Conservation (phyloP, 345 rosid genomes). For the Eucalyptus curtisii region DNA sequence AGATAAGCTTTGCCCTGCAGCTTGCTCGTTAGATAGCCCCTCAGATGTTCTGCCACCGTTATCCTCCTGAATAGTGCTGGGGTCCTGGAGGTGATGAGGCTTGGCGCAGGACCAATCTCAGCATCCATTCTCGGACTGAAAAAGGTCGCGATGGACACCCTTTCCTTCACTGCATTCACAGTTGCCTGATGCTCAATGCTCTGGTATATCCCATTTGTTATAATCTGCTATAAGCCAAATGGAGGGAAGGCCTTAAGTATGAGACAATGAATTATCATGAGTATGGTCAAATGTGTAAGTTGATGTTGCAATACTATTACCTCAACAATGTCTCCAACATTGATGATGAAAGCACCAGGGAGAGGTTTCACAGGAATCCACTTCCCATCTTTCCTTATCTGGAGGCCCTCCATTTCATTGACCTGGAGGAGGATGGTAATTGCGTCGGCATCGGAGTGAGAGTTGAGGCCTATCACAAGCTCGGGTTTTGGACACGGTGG, state of each 20-base stretch:
- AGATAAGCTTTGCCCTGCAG: neutral
- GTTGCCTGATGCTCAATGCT: slow-evolving; percentile 9
- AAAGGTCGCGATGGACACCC: neutral
- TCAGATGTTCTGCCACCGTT: neutral
- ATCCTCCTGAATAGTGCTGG: neutral
- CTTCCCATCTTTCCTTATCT: neutral
- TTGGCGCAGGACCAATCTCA: neutral
- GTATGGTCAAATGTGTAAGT: neutral
- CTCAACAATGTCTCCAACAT: slow-evolving; percentile 1
- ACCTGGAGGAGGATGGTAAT: slow-evolving; percentile 4
- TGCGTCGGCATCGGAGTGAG: neutral
- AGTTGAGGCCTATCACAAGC: neutral
- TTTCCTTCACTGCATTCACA: slow-evolving; percentile 1
- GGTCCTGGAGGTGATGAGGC: neutral
- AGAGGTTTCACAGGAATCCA: slow-evolving; percentile 1
- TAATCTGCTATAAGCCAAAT: neutral
- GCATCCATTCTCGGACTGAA: neutral
- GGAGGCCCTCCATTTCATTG: slow-evolving; percentile 5
- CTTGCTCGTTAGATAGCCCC: neutral
- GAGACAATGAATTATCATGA: neutral
- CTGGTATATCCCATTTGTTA: slow-evolving; percentile 3
- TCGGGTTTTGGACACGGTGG: neutral
- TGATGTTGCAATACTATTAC: neutral
- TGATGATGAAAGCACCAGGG: neutral
- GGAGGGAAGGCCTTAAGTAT: neutral